phyloP scores from a whole-genome alignment of 495 filamentous ascomycete species.

The Daldinia vernicosa region DNA sequence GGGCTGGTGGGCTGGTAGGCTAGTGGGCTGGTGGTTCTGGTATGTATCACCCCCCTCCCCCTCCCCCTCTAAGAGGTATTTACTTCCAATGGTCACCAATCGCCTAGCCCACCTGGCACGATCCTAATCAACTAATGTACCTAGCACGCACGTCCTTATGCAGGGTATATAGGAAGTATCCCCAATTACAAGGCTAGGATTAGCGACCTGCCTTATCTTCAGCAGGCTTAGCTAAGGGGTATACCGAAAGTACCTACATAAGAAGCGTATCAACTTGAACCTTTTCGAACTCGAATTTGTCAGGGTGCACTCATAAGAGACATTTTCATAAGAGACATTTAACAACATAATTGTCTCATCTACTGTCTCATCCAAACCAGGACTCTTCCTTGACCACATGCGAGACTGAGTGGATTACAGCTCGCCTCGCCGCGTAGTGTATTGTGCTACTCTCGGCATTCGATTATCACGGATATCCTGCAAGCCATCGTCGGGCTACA shows the following conservation, averaged over 20 bases:
- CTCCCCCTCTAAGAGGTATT: neutral
- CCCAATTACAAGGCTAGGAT: neutral
- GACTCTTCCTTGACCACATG: conserved; percentile 19
- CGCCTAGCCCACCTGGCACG: neutral
- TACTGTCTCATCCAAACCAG: conserved; percentile 11
- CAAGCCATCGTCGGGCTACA: conserved; percentile 10
- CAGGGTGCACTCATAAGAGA: neutral
- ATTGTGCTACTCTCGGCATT: neutral
- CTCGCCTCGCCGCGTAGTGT: neutral
- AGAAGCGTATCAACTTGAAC: neutral
- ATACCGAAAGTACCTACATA: neutral
- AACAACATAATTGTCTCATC: neutral
- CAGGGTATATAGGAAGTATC: neutral
- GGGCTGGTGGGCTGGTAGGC: neutral
- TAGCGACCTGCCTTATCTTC: neutral
- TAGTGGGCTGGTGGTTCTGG: neutral
- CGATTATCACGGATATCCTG: neutral
- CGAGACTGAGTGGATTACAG: conserved; percentile 21
- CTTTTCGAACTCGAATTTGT: neutral
- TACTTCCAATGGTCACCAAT: neutral
- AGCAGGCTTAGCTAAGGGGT: neutral
- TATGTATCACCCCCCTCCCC: neutral
- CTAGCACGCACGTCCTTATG: neutral
- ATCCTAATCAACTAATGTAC: neutral
- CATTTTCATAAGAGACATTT: conserved; percentile 8